Conservation (phyloP, 2,329 filamentous ascomycete genomes). For the Diplodia scrobiculata region DNA sequence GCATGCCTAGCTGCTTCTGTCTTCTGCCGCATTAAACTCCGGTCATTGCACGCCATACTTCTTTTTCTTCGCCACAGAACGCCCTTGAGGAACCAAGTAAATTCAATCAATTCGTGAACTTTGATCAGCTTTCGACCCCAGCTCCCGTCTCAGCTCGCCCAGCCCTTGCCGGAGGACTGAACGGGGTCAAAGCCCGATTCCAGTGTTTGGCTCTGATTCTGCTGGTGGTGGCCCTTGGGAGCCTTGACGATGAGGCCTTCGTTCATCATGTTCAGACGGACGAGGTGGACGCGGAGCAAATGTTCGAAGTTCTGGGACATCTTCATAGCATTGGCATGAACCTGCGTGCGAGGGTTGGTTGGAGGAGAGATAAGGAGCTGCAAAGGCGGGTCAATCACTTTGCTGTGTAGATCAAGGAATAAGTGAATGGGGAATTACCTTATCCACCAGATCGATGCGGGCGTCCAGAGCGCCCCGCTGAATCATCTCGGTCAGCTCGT, state of each 20-base stretch:
- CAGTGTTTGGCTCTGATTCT: slow-evolving; percentile 7
- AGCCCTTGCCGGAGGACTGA: background rate
- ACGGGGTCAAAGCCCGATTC: slow-evolving; percentile 19
- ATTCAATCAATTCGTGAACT: background rate
- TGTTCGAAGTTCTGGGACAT: slow-evolving; percentile 71
- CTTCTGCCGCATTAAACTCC: background rate
- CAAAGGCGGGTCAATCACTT: background rate
- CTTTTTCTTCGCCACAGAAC: background rate
- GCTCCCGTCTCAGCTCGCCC: background rate
- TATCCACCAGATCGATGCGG: slow-evolving; percentile 80
- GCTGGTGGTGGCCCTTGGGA: slow-evolving; percentile 22
- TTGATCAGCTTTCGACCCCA: background rate
- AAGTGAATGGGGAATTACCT: slow-evolving; percentile 49
- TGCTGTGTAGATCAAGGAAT: slow-evolving; percentile 1
- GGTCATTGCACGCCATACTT: background rate
- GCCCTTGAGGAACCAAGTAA: background rate
- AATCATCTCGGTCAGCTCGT: slow-evolving; percentile 80
- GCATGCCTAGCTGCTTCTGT: background rate
- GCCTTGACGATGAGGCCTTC: slow-evolving; percentile 69
- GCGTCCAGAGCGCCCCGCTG: slow-evolving; percentile 70
- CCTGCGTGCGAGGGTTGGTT: slow-evolving; percentile 64
- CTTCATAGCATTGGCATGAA: slow-evolving; percentile 70
- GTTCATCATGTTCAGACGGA: slow-evolving; percentile 73
- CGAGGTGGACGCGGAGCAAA: slow-evolving; percentile 73
- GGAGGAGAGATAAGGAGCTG: slow-evolving; percentile 73